Conservation (phyloP, 2,329 filamentous ascomycete genomes). For the Penicillium janthinellum region DNA sequence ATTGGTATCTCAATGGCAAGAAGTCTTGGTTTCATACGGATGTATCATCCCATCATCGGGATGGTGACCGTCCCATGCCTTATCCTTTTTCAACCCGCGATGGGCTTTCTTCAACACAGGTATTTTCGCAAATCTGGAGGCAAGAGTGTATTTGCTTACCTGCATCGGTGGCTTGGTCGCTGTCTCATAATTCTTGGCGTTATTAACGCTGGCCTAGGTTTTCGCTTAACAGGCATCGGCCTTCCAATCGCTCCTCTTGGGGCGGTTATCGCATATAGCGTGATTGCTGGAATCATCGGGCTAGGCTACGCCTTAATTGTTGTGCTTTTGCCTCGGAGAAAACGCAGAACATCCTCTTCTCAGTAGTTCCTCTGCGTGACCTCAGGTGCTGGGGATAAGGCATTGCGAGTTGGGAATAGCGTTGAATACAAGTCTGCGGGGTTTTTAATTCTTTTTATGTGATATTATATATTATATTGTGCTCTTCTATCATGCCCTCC, state of each 20-base stretch:
- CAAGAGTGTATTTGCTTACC: slow-evolving; percentile 50
- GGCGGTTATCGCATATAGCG: slow-evolving; percentile 52
- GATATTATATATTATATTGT: too few relatives aligned
- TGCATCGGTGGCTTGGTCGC: slow-evolving; percentile 59
- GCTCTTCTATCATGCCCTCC: too few relatives aligned
- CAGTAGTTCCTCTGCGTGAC: background rate
- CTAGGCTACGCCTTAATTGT: slow-evolving; percentile 36
- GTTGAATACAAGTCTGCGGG: too few relatives aligned
- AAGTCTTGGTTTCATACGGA: slow-evolving; percentile 37
- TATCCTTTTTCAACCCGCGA: slow-evolving; percentile 59
- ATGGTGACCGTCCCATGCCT: slow-evolving; percentile 53
- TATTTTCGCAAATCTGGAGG: slow-evolving; percentile 51
- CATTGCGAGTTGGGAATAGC: too few relatives aligned
- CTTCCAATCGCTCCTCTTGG: slow-evolving; percentile 15
- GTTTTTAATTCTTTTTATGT: too few relatives aligned
- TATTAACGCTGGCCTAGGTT: slow-evolving; percentile 58
- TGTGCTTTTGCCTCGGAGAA: background rate
- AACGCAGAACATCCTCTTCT: background rate
- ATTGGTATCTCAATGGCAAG: slow-evolving; percentile 54
- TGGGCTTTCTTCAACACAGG: slow-evolving; percentile 55
- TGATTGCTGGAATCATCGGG: slow-evolving; percentile 53
- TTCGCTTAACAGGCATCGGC: slow-evolving; percentile 46
- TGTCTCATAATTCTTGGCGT: slow-evolving; percentile 54
- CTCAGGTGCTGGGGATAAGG: background rate
- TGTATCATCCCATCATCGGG: slow-evolving; percentile 56